phyloP scores from a whole-genome alignment of 1,284 basidiomycete species.

The Moesziomyces sp. region DNA sequence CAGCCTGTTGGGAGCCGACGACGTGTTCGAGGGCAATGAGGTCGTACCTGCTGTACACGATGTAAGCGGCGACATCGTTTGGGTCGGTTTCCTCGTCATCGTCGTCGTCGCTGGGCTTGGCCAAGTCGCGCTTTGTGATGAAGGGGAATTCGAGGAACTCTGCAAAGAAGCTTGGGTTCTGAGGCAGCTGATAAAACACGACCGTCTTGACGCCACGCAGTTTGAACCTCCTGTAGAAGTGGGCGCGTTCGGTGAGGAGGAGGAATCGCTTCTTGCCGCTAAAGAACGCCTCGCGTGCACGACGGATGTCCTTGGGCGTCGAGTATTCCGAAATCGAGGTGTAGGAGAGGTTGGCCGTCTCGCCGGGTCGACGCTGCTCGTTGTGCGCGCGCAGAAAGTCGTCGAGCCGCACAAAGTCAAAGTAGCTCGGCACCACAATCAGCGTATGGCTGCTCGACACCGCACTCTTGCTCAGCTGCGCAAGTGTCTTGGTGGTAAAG shows the following conservation, averaged over 20 bases:
- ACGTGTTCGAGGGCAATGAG: constrained; percentile 86
- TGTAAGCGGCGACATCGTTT: constrained; percentile 74
- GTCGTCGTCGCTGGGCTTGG: constrained; percentile 4
- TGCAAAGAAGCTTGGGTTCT: constrained; percentile 89
- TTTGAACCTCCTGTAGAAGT: constrained; percentile 87
- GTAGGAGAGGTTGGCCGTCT: constrained; percentile 70
- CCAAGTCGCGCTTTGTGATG: constrained; percentile 68
- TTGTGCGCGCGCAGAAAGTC: constrained; percentile 77
- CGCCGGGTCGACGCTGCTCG: constrained; percentile 66
- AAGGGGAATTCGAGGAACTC: constrained; percentile 89
- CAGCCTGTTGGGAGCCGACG: constrained; percentile 68
- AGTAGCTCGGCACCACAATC: constrained; percentile 92
- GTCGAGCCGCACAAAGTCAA: constrained; percentile 93
- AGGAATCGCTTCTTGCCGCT: constrained; percentile 85
- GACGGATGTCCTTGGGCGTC: constrained; percentile 88
- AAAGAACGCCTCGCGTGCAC: constrained; percentile 93
- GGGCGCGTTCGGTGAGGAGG: constrained; percentile 93
- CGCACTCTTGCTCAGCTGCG: constrained; percentile 85
- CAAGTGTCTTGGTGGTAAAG: constrained; percentile 87
- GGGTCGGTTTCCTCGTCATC: constrained; percentile 73
- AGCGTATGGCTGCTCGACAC: constrained; percentile 87
- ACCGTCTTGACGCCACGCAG: constrained; percentile 85
- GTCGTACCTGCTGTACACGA: constrained; percentile 88
- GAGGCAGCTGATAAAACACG: constrained; percentile 90
- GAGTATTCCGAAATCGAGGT: constrained; percentile 94